Base-by-base conservation (phyloP, 2,329 filamentous ascomycete genomes). In the Leptoxyphium fumago region DNA sequence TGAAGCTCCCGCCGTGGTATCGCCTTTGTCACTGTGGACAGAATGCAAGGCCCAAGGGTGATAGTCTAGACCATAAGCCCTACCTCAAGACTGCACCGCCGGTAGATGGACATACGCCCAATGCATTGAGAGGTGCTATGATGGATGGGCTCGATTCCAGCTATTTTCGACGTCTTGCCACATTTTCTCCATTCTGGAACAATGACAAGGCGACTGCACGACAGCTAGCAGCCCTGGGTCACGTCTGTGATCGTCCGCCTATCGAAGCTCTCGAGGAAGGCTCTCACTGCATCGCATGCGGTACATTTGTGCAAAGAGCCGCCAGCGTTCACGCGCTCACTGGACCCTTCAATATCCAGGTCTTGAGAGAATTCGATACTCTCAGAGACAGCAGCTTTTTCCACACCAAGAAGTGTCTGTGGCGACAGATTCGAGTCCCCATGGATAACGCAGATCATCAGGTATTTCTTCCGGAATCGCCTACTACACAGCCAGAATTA, bases 261-360 rank as follows among this genome's bases (percentile, higher is more conserved):
- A 41, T 59, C 5, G 56, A 58, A 45, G 50, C 54, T 3, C 42
- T 59, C 11, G 56, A 60, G 29, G 47, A 58, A 45, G 58, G 58
- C 11, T 55, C 55, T 2, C 52, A 55, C 29, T 60, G 58, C 41
- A 46, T 51, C 15, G 44, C 45, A 11, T 60, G 58, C 45, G 49
- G 47, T 28, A 43, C 45, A 11, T 60, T 60, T 45, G 52, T 56
- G 2, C 44, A 42, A n/a, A 52, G 51, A 6, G 50, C 51, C 14
- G 42, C 47, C 32, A 55, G 52, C 44, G 45, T 58, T 9, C 34
- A 44, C 3, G 51, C 52, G 2, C 50, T 56, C 29, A 46, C 55
- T 44, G 49, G 46, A 3, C 47, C 21, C 7, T 26, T 26, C 3
- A 26, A 26, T 7, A 26, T 26, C 21, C 21, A 7, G 21, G 21